A percentile compares a stretch with the other conserved stretches of the same genome.
Conservation (phyloP, 768 basidiomycete species). For the Tricholoma furcatifolium region DNA sequence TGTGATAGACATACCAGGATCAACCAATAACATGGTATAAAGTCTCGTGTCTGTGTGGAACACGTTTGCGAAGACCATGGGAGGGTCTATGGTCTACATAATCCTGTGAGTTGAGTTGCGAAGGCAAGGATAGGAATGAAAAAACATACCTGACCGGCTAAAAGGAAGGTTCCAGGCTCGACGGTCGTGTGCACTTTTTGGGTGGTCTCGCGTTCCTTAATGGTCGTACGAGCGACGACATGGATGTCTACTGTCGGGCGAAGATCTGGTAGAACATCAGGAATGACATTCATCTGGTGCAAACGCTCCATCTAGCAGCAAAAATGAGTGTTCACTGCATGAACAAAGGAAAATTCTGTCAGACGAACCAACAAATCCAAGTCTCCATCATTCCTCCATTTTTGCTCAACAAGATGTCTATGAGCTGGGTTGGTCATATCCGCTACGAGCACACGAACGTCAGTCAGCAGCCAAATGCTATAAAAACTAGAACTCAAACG, state of each 20-base stretch:
- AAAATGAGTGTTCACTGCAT: background rate
- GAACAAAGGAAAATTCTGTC: no score
- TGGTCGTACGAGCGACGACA: slow-evolving; percentile 43
- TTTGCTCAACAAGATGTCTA: slow-evolving; percentile 78
- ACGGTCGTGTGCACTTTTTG: slow-evolving; percentile 43
- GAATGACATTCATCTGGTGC: slow-evolving; percentile 87
- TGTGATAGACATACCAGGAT: slow-evolving; percentile 59
- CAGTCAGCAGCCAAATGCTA: background rate
- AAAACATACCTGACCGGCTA: slow-evolving; percentile 63
- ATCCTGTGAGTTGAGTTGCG: background rate
- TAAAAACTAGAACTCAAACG: background rate
- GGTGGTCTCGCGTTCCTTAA: slow-evolving; percentile 27
- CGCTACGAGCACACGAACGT: slow-evolving; percentile 33
- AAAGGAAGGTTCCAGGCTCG: slow-evolving; percentile 69
- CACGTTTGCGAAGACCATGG: slow-evolving; percentile 67
- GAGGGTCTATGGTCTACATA: slow-evolving; percentile 60
- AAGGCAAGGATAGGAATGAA: background rate
- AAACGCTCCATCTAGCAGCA: slow-evolving; percentile 82
- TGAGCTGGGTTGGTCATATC: slow-evolving; percentile 70
- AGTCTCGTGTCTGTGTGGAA: slow-evolving; percentile 80
- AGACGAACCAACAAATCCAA: slow-evolving; percentile 77
- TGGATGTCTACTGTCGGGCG: slow-evolving; percentile 76
- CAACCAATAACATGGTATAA: slow-evolving; percentile 88
- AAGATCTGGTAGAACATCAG: slow-evolving; percentile 76
- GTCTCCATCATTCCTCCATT: slow-evolving; percentile 82